Conservation (phyloP, 306 rosid genomes). For the Canavalia gladiata region DNA sequence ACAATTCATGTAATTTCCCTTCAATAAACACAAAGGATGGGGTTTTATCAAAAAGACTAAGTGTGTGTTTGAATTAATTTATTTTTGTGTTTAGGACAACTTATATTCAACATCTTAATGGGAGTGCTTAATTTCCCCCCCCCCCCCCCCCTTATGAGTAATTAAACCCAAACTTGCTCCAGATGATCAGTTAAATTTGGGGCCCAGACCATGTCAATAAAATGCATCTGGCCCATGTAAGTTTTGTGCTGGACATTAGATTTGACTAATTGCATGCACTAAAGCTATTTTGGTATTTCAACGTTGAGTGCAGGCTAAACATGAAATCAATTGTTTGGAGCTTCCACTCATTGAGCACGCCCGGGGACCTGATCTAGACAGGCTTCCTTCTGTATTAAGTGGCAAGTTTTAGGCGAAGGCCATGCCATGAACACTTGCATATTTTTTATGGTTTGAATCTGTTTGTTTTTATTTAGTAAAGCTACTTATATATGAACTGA, state of each 20-base stretch:
- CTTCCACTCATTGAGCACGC: conserved; percentile 95
- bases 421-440: not conserved
- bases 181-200: conserved; percentile 11
- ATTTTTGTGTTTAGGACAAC: conserved; percentile 5
- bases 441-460: not conserved
- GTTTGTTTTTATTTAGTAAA: not conserved
- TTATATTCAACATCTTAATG: conserved; percentile 19
- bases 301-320: conserved; percentile 77
- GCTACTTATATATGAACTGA: not conserved
- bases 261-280: conserved; percentile 6
- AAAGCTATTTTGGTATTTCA: conserved; percentile 48
- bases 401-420: conserved; percentile 59
- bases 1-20: not conserved
- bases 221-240: not conserved
- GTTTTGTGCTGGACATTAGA: conserved; percentile 29
- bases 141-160: not conserved
- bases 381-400: conserved; percentile 70
- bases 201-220: conserved; percentile 33
- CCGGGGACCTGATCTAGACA: conserved; percentile 80
- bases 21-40: not conserved
- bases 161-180: conserved; percentile 21
- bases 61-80: not conserved
- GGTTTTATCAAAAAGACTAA: not conserved
- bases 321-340: conserved; percentile 90
- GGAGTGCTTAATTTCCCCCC: not conserved